Evolutionary conservation across 805 yeast genomes (phyloP), one percentile per base, ranked within the genome.

Genomic region (Blastobotrys robertii): DNA sequence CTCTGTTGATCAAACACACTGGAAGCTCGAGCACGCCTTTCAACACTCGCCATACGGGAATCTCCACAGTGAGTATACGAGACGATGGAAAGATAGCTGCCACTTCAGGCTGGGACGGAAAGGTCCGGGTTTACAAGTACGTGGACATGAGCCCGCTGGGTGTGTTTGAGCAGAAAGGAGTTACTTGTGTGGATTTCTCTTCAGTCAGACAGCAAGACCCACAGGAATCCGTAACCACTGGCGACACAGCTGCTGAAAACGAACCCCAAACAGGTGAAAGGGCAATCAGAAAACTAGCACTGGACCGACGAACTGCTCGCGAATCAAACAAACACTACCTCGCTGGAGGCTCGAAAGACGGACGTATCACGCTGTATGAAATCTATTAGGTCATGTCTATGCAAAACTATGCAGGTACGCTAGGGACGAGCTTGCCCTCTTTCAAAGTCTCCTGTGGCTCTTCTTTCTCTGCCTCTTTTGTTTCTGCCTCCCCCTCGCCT

Each of bases 321-420:
- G 14, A 14, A 15, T 39, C 31, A 14, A 11, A 11, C n/a, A 28
- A 42, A 10, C 53, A 58, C 37, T 58, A 68, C 53, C 47, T 75
- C 1, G 70, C 75, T 4, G 66, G 69, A 1, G 82, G 76, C 0
- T 76, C 72, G 38, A 74, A 72, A 39, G 81, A 77, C 48, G 81
- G 81, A 2, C 63, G 76, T 2, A 62, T 77, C 2, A 65, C 64
- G 9, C 56, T 73, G 8, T 72, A 67, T 53, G 50, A 53, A n/a
- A 42, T 54, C 10, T 45, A 38, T 14, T 38, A 38, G 16, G 13
- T 30, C 13, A n/a, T 30, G n/a, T 4, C 33, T 19, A 19, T 19
- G 25, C 25, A 19, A 19, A 19, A 19, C 25, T 19, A 19, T 19
- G 25, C 25, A 19, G 25, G 25, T 19, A 19, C 25, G 25, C 25